Conservation (phyloP, 1,139 yeast species). For the Starmera stellimalicola region DNA sequence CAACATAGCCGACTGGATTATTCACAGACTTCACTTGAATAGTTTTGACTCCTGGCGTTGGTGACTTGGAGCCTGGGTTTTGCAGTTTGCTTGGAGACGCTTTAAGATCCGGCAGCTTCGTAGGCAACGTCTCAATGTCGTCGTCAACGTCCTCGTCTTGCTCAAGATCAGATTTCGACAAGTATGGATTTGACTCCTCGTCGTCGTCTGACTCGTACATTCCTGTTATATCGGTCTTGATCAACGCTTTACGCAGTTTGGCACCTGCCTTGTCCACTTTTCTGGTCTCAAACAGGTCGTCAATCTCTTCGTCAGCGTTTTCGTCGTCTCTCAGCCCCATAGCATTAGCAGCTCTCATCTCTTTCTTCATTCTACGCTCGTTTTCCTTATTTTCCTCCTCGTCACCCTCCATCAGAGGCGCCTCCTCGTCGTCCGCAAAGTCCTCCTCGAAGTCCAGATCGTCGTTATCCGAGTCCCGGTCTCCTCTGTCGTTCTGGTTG, state of each 20-base stretch:
- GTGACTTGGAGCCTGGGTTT: constrained; percentile 19
- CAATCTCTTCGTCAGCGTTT: constrained; percentile 50
- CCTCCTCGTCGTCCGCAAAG: constrained; percentile 97
- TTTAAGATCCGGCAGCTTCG: constrained; percentile 5
- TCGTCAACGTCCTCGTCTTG: constrained; percentile 31
- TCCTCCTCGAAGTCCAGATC: constrained; percentile 94
- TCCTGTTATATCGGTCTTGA: constrained; percentile 80
- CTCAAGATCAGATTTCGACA: constrained; percentile 65
- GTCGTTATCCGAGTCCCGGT: constrained; percentile 72
- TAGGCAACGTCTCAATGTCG: constrained; percentile 21
- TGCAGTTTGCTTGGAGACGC: constrained; percentile 36
- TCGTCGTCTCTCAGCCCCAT: constrained; percentile 55
- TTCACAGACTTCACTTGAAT: constrained; percentile 14
- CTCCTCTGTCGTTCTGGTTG: constrained; percentile 33
- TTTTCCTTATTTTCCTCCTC: constrained; percentile 91
- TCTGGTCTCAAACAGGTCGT: constrained; percentile 57
- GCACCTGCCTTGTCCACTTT: constrained; percentile 90
- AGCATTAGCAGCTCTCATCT: constrained; percentile 79
- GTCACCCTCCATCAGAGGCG: constrained; percentile 94
- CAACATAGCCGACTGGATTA: constrained; percentile 42
- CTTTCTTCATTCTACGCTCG: constrained; percentile 80
- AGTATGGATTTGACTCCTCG: constrained; percentile 54
- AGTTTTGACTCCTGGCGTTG: constrained; percentile 13
- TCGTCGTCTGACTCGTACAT: constrained; percentile 88
- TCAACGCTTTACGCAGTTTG: constrained; percentile 72